Base-by-base conservation (phyloP, 164 flowering plant genomes). In the Umbilicus rupestris region DNA sequence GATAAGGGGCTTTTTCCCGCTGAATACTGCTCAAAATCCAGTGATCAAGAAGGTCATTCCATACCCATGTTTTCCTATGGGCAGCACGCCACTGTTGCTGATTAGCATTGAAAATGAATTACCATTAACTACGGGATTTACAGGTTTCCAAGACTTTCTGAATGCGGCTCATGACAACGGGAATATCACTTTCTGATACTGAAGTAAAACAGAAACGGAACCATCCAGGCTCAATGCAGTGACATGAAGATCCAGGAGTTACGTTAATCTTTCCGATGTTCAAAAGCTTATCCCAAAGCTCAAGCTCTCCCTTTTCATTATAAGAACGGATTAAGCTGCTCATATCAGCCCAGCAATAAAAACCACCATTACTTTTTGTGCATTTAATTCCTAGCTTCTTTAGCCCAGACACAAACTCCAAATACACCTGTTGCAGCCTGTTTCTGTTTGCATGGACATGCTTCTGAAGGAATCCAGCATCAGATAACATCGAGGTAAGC, bases 221-320 rank as follows among this genome's bases (percentile, higher is more conserved):
- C 99, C 97, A 95, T 49, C 97, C 97, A 10, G 96, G 97, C 77
- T 92, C 99, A 41, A 95, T 87, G 68, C 94, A 95, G 63, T 95
- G 97, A 78, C 99, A 95, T 44, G 74, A 76, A 28, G 96, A 87
- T 9, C 99, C 99, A 1, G 97, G 97, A 57, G 82, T 84, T 15
- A 77, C 86, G 78, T 87, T 92, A 46, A 95, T 72, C 82, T 85
- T 89, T 26, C 82, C 96, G 24, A 79, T 69, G 72, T 79, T 85
- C 81, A 95, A 75, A 66, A 95, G 67, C 71, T 85, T 88, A 29
- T 95, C 86, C 97, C 96, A 88, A n/a, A 92, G 81, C 78, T 90
- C 97, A 39, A 92, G 80, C 85, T 95, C 99, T 29, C 99, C 99
- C 67, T 87, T 95, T 78, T 90, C 97, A 72, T 83, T 86, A 76